Evolutionary conservation across 257 asterid genomes (phyloP), one percentile per base, ranked within the genome.

Genomic region (Rhazya stricta): DNA sequence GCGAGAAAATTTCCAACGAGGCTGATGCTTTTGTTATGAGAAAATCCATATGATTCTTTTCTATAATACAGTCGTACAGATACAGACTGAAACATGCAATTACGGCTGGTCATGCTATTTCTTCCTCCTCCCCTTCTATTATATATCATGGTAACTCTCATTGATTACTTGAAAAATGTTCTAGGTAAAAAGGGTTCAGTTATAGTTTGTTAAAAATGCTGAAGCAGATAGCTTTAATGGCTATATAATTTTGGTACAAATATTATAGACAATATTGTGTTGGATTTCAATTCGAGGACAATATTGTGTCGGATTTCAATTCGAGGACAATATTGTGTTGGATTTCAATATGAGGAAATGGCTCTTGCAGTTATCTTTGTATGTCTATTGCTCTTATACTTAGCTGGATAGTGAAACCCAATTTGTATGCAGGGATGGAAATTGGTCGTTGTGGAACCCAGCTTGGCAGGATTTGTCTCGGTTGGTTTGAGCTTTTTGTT

Each of bases 401-500:
- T 10, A 7, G 79, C 43, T 37, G 16, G 69, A 58, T 62, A 45
- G 56, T 3, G 29, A 29, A 68, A 21, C 43, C 66, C 66, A 45
- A 34, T 12, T 30, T 67, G 23, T 37, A 48, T 45, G 67, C 77
- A 61, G 77, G 75, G 36, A 34, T 32, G 25, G 65, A 11, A 7
- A 67, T 54, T 15, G 32, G 58, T 34, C 39, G 16, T 19, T 21
- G 9, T 32, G 58, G 70, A 32, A 76, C 39, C 62, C 60, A 19
- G 54, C 72, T 48, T 54, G 74, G 79, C 57, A 41, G 56, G 43
- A 69, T 41, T 48, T 43, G 2, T 57, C 62, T 51, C 39, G 23
- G 29, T 41, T 36, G 74, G 34, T 66, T 48, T 29, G 34, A 61
- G 36, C 36, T n/a, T 68, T 41, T 67, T 32, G 19, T 76, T 16